Percentiles rank a stretch among this genome's conserved stretches.
phyloP scores from a whole-genome alignment of 192 early-diverging fungal genomes.

The Neocallimastix lanati region DNA sequence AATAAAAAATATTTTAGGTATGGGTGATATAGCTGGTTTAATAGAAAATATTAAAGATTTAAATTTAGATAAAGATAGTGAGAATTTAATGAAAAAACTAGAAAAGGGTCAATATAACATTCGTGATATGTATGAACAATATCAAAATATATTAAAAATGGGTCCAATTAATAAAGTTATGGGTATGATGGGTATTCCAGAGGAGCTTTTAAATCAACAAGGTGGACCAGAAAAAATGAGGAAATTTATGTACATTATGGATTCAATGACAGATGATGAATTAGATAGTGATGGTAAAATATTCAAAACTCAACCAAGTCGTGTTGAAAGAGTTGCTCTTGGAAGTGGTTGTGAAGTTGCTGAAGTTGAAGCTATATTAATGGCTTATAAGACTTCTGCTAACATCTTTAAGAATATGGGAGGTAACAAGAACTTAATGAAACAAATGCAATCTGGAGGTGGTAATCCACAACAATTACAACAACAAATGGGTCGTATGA shows the following conservation, averaged over 20 bases:
- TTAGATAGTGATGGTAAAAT: constrained; percentile 69
- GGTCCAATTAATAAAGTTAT: constrained; percentile 83
- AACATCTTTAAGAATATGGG: constrained; percentile 86
- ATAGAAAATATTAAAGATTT: constrained; percentile 78
- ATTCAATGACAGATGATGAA: constrained; percentile 85
- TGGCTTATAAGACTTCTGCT: constrained; percentile 2
- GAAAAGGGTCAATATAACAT: constrained; percentile 53
- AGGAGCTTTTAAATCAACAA: constrained; percentile 41
- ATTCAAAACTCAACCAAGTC: constrained; percentile 48
- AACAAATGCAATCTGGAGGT: constrained; percentile 27
- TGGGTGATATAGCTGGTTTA: constrained; percentile 78
- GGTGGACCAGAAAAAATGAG: constrained; percentile 37
- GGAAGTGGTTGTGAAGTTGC: constrained; percentile 80
- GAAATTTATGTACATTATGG: constrained; percentile 78
- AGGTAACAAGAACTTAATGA: constrained; percentile 67
- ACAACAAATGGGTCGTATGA: constrained; percentile 6
- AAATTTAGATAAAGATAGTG: constrained; percentile 64
- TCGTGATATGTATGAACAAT: constrained; percentile 87
- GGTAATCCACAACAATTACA: constrained; percentile 4
- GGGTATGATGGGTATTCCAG: constrained; percentile 54
- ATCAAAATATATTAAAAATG: constrained; percentile 73
- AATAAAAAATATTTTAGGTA: constrained; percentile 24
- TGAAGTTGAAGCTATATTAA: constrained; percentile 9
- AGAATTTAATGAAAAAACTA: constrained; percentile 71
- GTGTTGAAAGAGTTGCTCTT: constrained; percentile 60